Evolutionary conservation across 2,329 filamentous ascomycete species (phyloP).

Genomic region (Incumbomyces delicatus): DNA sequence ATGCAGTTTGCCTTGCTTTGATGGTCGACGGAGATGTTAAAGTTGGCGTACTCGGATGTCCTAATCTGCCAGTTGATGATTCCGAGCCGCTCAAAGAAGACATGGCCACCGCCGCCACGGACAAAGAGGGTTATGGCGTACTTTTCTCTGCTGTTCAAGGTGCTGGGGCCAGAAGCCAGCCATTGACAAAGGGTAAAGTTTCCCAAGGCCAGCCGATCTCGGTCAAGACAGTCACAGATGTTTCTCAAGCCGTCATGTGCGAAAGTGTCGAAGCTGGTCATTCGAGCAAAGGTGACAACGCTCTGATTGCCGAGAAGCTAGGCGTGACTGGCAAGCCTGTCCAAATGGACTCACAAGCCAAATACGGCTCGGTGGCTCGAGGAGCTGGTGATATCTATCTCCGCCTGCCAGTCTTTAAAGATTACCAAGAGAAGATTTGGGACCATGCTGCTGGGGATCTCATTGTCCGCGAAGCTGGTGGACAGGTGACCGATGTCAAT

Average conservation of each 20-base stretch:
- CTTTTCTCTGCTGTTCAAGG: slow-evolving; percentile 77
- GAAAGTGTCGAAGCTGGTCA: slow-evolving; percentile 92
- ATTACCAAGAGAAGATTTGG: slow-evolving; percentile 99
- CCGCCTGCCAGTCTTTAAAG: slow-evolving; percentile 70
- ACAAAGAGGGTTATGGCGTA: slow-evolving; percentile 69
- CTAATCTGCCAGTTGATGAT: slow-evolving; percentile 87
- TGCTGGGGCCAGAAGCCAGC: slow-evolving; percentile 68
- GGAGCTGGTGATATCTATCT: slow-evolving; percentile 94
- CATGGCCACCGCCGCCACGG: slow-evolving; percentile 64
- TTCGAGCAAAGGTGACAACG: slow-evolving; percentile 80
- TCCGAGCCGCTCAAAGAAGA: slow-evolving; percentile 57
- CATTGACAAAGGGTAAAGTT: slow-evolving; percentile 47
- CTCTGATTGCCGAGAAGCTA: slow-evolving; percentile 69
- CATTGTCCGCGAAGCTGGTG: slow-evolving; percentile 88
- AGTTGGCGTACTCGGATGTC: slow-evolving; percentile 88
- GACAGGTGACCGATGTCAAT: slow-evolving; percentile 78
- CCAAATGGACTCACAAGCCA: slow-evolving; percentile 94
- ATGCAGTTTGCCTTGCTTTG: slow-evolving; percentile 85
- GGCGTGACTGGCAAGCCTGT: slow-evolving; percentile 85
- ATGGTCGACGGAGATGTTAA: slow-evolving; percentile 90
- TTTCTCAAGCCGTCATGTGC: slow-evolving; percentile 80
- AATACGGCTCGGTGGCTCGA: slow-evolving; percentile 90
- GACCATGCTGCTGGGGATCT: slow-evolving; percentile 93
- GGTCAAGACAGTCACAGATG: slow-evolving; percentile 68
- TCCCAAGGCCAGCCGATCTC: slow-evolving; percentile 53